Evolutionary conservation across 495 filamentous ascomycete species (phyloP).

Genomic region (Bacidia gigantensis): DNA sequence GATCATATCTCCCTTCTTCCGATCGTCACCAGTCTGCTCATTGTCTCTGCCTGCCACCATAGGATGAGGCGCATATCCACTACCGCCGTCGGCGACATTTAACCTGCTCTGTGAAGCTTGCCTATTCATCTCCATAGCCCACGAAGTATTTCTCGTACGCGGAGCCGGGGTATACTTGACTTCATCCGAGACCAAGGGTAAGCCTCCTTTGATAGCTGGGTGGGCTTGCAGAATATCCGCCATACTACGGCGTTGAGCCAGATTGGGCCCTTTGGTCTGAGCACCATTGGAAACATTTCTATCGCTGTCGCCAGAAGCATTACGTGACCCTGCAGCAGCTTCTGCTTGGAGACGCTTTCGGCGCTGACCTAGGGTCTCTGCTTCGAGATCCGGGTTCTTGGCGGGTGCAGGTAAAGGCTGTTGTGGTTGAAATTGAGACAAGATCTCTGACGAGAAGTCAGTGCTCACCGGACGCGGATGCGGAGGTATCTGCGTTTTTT

Average conservation of each 20-base stretch:
- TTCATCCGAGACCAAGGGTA: slow-evolving; percentile 11
- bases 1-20: slow-evolving; percentile 64
- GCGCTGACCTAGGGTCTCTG: slow-evolving; percentile 84
- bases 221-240: slow-evolving; percentile 52
- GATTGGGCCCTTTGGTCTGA: neutral
- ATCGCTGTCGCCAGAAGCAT: slow-evolving; percentile 22
- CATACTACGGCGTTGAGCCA: slow-evolving; percentile 42
- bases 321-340: slow-evolving; percentile 34
- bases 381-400: slow-evolving; percentile 34
- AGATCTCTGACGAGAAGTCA: slow-evolving; percentile 65
- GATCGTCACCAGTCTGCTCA: slow-evolving; percentile 19
- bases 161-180: slow-evolving; percentile 14
- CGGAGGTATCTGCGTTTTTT: slow-evolving; percentile 36
- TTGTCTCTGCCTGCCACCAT: slow-evolving; percentile 1
- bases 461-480: slow-evolving; percentile 48
- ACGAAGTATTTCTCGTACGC: slow-evolving; percentile 14
- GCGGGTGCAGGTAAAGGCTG: slow-evolving; percentile 5
- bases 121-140: slow-evolving; percentile 15
- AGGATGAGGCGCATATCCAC: slow-evolving; percentile 1
- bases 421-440: slow-evolving; percentile 45
- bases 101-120: neutral
- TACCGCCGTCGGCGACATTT: slow-evolving; percentile 16
- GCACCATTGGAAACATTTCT: slow-evolving; percentile 6
- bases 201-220: slow-evolving; percentile 25
- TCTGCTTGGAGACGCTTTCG: slow-evolving; percentile 68